Base-by-base conservation (phyloP, 225 moss, liverwort and hornwort genomes). In the Straminergon stramineum region DNA sequence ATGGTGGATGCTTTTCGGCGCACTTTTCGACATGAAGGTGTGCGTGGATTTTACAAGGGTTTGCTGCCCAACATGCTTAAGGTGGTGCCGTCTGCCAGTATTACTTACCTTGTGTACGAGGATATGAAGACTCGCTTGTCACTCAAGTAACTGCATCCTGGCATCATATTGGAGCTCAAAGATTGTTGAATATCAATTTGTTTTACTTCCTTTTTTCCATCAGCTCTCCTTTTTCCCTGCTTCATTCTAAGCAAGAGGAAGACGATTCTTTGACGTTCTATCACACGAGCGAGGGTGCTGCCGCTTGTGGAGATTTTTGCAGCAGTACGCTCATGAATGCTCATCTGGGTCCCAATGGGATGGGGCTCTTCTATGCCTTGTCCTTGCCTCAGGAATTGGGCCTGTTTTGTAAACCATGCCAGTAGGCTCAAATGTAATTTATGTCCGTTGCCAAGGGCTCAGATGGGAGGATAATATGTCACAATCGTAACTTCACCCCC, bases 61-160 rank as follows among this genome's bases (percentile, higher is more conserved):
- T 91, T 95, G 90, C 78, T 97, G 63, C 99, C 99, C 32, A 99
- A 99, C 87, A 89, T 99, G 92, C 94, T 99, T 52, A 99, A 99
- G 89, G 99, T 97, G 82, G 95, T 95, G 41, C 99, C 99, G 12
- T 95, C 99, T 79, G 99, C 97, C 85, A 99, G 99, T 85, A 97
- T 99, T 52, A 97, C 97, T 34, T 99, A 99, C 91, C 91, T 99
- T 85, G 97, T 99, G 79, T 99, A 97, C 87, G 99, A 99, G 93
- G 93, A 96, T 53, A 97, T 99, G 99, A 99, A 97, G 92, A 92
- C 92, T 61, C 95, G 94, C 74, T 86, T 99, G 69, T 87, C 95
- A 21, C 93, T 99, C 75, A 93, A 95, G 84, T 97, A 92, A 95
- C 16, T 86, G 86, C 48, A 57, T 75, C 48, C n/a, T 60, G 48